Conservation (phyloP, 768 basidiomycete species). For the Panaeolus papilionaceus region DNA sequence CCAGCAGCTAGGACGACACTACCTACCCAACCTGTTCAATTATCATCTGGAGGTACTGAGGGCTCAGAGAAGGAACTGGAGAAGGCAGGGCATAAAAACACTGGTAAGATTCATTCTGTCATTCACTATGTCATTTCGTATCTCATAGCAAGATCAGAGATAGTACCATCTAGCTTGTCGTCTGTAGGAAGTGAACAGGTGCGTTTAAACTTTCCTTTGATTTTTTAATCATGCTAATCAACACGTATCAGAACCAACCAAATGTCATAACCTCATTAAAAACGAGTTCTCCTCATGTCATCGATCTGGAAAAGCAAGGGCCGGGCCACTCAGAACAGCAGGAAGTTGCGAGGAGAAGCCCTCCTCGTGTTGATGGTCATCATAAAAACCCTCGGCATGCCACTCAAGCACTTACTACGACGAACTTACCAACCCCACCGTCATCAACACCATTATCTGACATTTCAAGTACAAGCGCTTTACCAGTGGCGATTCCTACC, state of each 20-base stretch:
- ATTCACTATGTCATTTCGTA: not conserved
- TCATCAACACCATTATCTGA: not conserved
- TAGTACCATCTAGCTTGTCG: conserved; percentile 2
- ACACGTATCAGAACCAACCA: not conserved
- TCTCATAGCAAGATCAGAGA: not conserved
- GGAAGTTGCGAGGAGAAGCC: not conserved
- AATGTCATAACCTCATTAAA: conserved; percentile 2
- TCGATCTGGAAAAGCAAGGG: not conserved
- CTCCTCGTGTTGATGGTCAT: not conserved
- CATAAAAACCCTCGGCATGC: not conserved
- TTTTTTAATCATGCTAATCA: not conserved
- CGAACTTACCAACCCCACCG: not conserved
- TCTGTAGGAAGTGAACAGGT: conserved; percentile 1
- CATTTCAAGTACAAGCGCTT: not conserved
- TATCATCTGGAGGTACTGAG: not conserved
- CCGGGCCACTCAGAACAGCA: not conserved
- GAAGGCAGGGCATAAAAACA: not conserved
- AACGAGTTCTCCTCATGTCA: conserved; percentile 8
- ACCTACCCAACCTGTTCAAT: not conserved
- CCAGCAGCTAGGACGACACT: not conserved
- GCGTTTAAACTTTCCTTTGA: not conserved
- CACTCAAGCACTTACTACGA: not conserved
- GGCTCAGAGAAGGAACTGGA: not conserved
- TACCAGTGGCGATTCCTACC: not conserved
- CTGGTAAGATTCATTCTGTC: not conserved